phyloP scores from a whole-genome alignment of 2,329 filamentous ascomycete genomes.

The Zymoseptoria pseudotritici region DNA sequence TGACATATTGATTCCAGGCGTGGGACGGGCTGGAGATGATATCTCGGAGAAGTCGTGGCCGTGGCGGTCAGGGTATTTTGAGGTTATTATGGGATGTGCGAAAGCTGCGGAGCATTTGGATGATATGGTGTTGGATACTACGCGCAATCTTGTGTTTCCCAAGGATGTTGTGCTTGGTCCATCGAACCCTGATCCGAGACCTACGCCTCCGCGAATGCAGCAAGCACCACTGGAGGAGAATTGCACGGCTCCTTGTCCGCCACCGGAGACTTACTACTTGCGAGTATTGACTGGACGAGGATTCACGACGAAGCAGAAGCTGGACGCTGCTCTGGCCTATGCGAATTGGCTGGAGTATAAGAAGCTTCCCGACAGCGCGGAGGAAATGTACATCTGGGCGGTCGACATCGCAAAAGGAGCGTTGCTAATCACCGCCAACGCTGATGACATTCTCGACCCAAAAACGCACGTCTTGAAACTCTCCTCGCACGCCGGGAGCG shows the following conservation, averaged over 20 bases:
- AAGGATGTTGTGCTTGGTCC: conserved; percentile 69
- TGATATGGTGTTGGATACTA: conserved; percentile 66
- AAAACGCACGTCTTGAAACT: conserved; percentile 50
- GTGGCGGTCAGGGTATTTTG: conserved; percentile 81
- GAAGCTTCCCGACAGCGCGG: conserved; percentile 55
- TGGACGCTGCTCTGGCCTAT: conserved; percentile 76
- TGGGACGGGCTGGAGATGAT: conserved; percentile 57
- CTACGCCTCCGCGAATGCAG: conserved; percentile 57
- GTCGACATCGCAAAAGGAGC: conserved; percentile 63
- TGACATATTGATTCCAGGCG: conserved; percentile 38
- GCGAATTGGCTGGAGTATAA: conserved; percentile 82
- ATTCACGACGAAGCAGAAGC: conserved; percentile 67
- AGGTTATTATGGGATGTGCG: conserved; percentile 70
- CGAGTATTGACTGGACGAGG: conserved; percentile 74
- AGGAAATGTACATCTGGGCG: conserved; percentile 67
- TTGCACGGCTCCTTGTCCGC: conserved; percentile 60
- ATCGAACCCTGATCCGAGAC: conserved; percentile 72
- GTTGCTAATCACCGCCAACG: conserved; percentile 27
- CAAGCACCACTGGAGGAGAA: conserved; percentile 66
- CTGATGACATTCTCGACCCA: conserved; percentile 48
- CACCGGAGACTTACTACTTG: conserved; percentile 71
- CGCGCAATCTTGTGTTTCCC: conserved; percentile 59
- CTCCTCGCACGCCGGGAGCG: conserved; percentile 52
- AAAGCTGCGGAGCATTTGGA: conserved; percentile 74
- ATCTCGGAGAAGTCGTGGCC: conserved; percentile 67